Percentiles rank a stretch among this genome's conserved stretches.
Evolutionary conservation across 345 rosid species (phyloP).

Genomic region (Passiflora organensis): DNA sequence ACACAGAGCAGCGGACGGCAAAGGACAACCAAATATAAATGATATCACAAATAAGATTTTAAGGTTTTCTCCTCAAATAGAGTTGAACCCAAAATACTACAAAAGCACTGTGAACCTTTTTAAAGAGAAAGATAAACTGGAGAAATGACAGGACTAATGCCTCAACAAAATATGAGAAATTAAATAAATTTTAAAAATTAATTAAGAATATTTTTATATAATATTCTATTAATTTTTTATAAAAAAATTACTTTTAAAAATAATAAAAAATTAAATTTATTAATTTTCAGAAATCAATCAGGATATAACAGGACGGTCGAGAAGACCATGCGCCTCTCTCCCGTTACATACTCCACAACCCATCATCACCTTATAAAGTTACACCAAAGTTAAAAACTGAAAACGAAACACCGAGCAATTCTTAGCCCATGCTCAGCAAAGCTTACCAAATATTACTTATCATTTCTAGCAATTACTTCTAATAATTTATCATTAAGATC

Average conservation of each 20-base stretch:
- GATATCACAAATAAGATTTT: too few relatives aligned
- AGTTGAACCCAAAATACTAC: conserved; percentile 28
- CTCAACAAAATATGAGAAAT: conserved; percentile 16
- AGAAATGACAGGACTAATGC: conserved; percentile 11
- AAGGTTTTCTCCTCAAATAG: too few relatives aligned
- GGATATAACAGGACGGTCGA: conserved; percentile 24
- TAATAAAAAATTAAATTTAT: too few relatives aligned
- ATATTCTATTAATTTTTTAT: too few relatives aligned
- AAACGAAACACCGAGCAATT: conserved; percentile 17
- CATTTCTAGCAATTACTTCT: conserved; percentile 23
- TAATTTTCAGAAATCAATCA: too few relatives aligned
- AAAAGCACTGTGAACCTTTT: conserved; percentile 11
- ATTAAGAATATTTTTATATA: too few relatives aligned
- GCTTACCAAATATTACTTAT: conserved; percentile 31
- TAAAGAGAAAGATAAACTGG: conserved; percentile 15
- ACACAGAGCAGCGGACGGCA: too few relatives aligned
- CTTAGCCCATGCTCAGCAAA: conserved; percentile 23
- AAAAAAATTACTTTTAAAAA: too few relatives aligned
- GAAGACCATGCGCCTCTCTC: conserved; percentile 34
- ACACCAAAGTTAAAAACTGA: not conserved
- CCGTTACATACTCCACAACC: conserved; percentile 33
- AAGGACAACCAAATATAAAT: too few relatives aligned
- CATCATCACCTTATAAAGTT: conserved; percentile 20
- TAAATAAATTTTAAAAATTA: too few relatives aligned
- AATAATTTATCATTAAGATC: too few relatives aligned